Percentiles rank a stretch among this genome's conserved stretches.
phyloP scores from a whole-genome alignment of 352 stramenopile genomes.

The Globisporangium lucens region DNA sequence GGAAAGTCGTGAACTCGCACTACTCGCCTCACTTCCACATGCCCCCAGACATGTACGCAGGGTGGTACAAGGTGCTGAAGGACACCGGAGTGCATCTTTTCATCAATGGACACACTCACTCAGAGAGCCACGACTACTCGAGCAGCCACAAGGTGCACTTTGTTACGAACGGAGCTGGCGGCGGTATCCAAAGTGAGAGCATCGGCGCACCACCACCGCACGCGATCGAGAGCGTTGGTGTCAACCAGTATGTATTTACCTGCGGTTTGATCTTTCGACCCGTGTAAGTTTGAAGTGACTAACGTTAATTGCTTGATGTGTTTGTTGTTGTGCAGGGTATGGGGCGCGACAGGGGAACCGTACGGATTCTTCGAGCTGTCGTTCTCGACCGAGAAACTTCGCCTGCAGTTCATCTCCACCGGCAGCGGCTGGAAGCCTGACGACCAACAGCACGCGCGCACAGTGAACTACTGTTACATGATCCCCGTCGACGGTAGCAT shows the following conservation, averaged over 20 bases:
- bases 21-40: slow-evolving; percentile 73
- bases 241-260: slow-evolving; percentile 11
- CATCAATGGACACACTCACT: slow-evolving; percentile 73
- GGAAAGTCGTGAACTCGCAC: slow-evolving; percentile 70
- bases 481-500: slow-evolving; percentile 11
- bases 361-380: slow-evolving; percentile 75
- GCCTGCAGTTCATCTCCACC: slow-evolving; percentile 44
- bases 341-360: slow-evolving; percentile 39
- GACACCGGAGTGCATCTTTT: slow-evolving; percentile 47
- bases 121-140: slow-evolving; percentile 58
- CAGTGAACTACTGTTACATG: slow-evolving; percentile 14
- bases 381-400: slow-evolving; percentile 46
- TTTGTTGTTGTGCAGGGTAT: slow-evolving; percentile 25
- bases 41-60: slow-evolving; percentile 48
- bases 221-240: slow-evolving; percentile 23
- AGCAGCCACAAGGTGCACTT: slow-evolving; percentile 66
- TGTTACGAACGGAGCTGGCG: slow-evolving; percentile 65
- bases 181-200: slow-evolving; percentile 68
- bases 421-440: slow-evolving; percentile 16
- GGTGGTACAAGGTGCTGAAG: slow-evolving; percentile 52
- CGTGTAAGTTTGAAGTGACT: not conserved
- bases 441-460: slow-evolving; percentile 11
- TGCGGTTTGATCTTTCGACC: not conserved
- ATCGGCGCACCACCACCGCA: slow-evolving; percentile 46
- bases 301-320: not conserved